Base-by-base conservation (phyloP, 495 filamentous ascomycete genomes). In the Penicillium antarcticum region DNA sequence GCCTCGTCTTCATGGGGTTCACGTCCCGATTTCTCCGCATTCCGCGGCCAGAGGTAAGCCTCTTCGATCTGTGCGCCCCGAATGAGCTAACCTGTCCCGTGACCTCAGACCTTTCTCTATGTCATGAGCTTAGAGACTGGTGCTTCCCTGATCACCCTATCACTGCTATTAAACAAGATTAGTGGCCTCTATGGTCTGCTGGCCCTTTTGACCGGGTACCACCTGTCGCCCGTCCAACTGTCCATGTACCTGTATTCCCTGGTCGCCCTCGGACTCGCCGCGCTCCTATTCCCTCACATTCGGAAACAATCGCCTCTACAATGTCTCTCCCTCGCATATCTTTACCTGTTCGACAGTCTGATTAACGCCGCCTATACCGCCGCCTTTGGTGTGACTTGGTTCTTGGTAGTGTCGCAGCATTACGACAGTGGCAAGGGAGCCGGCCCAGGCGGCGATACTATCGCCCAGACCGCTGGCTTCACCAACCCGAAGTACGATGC, bases 121-220 rank as follows among this genome's bases (percentile, higher is more conserved):
- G 65, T 89, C 54, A 88, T 95, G 74, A 87, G 87, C 69, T 83
- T 96, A 44, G 87, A 88, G 52, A 91, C 88, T 29, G 91, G 88
- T 58, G 85, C 87, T 35, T 88, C 92, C 49, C 74, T 95, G 48
- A 86, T 94, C 51, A 83, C 86, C 5, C 74, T 92, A 53, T 83
- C 87, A 10, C 75, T 92, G 47, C 70, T 94, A 24, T 79, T 96
- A 64, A 96, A 96, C 75, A 95, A 95, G 70, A 78, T 87, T 54
- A 89, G 88, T 48, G 89, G 89, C 47, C 72, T 95, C 54, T 96
- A 92, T 71, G 91, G 91, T 60, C 76, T 96, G 45, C 86, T 96
- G 51, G 89, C 91, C 42, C 76, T 95, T 56, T 71, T 89, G 45
- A 89, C 87, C n/a, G 88, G 88, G 61, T 73, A 79, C 51, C 72